Percentiles rank a stretch among this genome's conserved stretches.
phyloP scores from a whole-genome alignment of 1,284 basidiomycete species.

The Ceratobasidium sp. region DNA sequence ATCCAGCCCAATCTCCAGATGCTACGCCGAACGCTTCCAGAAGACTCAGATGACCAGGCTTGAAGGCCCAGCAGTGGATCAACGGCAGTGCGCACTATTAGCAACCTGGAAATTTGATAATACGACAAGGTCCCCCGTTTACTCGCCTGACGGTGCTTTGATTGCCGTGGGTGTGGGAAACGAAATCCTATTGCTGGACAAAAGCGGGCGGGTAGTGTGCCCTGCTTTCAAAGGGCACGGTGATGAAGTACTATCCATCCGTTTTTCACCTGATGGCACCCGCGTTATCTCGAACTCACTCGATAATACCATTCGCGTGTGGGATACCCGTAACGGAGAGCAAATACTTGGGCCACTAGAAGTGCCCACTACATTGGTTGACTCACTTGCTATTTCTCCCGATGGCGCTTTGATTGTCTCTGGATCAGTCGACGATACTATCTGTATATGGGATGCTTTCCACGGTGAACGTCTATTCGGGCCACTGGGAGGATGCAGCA shows the following conservation, averaged over 20 bases:
- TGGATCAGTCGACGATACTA: not conserved
- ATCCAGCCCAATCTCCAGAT: not conserved
- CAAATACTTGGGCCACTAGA: not conserved
- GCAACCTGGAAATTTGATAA: not conserved
- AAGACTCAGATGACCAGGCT: not conserved
- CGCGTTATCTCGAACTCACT: not conserved
- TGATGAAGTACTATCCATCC: not conserved
- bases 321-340: not conserved
- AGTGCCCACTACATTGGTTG: not conserved
- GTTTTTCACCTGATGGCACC: not conserved
- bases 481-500: too few species aligned
- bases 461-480: too few species aligned
- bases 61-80: not conserved
- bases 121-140: not conserved
- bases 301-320: not conserved
- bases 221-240: not conserved
- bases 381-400: not conserved
- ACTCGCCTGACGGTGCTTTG: not conserved
- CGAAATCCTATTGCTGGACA: not conserved
- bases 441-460: too few species aligned
- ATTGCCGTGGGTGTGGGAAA: not conserved
- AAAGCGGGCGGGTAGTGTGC: not conserved
- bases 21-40: not conserved
- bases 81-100: not conserved
- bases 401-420: conserved; percentile 2